phyloP scores from a whole-genome alignment of 768 basidiomycete genomes.

The Mycena polygramma region DNA sequence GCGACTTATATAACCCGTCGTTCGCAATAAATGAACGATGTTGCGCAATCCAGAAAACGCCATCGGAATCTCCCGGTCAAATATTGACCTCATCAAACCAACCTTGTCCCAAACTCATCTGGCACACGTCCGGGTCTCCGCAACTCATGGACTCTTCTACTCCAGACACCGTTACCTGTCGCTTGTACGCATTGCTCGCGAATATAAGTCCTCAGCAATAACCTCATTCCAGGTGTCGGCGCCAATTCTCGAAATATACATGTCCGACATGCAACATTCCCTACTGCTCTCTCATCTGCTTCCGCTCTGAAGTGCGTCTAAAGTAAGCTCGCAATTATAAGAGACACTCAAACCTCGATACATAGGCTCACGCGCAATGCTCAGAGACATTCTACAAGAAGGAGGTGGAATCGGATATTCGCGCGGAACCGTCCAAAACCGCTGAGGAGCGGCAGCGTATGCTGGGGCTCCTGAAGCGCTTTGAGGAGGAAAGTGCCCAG shows the following conservation, averaged over 20 bases:
- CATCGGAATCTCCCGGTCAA: no score
- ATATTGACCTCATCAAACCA: not conserved
- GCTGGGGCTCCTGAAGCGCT: conserved; percentile 77
- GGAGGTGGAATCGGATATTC: conserved; percentile 76
- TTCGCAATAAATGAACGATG: no score
- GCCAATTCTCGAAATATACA: conserved; percentile 84
- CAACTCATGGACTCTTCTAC: conserved; percentile 7
- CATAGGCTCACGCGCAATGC: conserved; percentile 73
- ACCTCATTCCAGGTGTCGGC: conserved; percentile 67
- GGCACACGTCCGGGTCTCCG: no score
- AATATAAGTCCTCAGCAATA: not conserved
- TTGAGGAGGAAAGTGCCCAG: conserved; percentile 73
- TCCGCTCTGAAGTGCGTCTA: conserved; percentile 73
- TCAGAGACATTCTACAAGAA: conserved; percentile 87
- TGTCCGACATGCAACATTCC: conserved; percentile 86
- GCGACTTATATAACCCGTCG: no score
- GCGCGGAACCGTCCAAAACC: conserved; percentile 65
- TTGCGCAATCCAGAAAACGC: no score
- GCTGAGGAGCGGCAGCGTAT: conserved; percentile 72
- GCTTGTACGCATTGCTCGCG: conserved; percentile 12
- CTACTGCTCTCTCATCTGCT: conserved; percentile 87
- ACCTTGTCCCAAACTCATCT: not conserved
- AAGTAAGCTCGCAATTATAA: not conserved
- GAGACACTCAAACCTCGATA: conserved; percentile 12
- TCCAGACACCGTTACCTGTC: conserved; percentile 26